These are phyloP conservation scores for Ascochyta rabiei DNA, from an alignment of 2,329 filamentous ascomycete species.

Conservation along the genomic window DNA sequence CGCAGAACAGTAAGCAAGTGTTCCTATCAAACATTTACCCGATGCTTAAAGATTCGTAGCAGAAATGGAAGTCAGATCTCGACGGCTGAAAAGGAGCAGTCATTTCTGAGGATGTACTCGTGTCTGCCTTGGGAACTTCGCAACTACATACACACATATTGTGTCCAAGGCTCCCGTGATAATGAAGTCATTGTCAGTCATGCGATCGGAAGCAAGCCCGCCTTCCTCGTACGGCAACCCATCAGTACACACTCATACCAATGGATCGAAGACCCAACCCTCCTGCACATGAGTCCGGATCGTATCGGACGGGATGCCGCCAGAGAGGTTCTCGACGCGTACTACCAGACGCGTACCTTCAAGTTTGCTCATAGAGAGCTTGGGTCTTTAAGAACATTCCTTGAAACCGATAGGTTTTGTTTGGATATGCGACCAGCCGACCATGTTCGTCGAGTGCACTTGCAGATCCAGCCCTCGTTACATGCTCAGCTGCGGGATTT, in stretches of 20 bases:
- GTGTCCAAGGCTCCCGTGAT: slow-evolving; percentile 24
- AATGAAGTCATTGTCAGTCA: slow-evolving; percentile 29
- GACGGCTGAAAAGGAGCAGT: neutral
- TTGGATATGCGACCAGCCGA: slow-evolving; percentile 17
- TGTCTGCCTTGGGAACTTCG: slow-evolving; percentile 30
- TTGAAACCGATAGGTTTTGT: slow-evolving; percentile 17
- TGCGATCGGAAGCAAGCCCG: neutral
- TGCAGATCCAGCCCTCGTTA: slow-evolving; percentile 21
- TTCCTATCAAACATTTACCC: neutral
- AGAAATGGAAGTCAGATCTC: neutral
- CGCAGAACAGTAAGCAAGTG: neutral
- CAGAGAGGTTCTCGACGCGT: slow-evolving; percentile 25
- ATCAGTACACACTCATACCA: slow-evolving; percentile 19
- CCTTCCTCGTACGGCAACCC: slow-evolving; percentile 23
- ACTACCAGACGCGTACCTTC: slow-evolving; percentile 28
- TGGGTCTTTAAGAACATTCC: slow-evolving; percentile 16
- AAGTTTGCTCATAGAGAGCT: slow-evolving; percentile 29
- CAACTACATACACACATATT: slow-evolving; percentile 25
- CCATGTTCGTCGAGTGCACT: slow-evolving; percentile 19
- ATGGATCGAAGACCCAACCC: slow-evolving; percentile 26
- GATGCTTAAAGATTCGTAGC: neutral
- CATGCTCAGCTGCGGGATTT: slow-evolving; percentile 3
- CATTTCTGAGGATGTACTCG: slow-evolving; percentile 8
- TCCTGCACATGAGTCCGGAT: slow-evolving; percentile 2
- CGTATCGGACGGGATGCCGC: slow-evolving; percentile 7